Percentiles rank a stretch among this genome's conserved stretches.
These are phyloP conservation scores for Eutreptiella sp. DNA, from an alignment of 208 protist species.

Conservation along the genomic window DNA sequence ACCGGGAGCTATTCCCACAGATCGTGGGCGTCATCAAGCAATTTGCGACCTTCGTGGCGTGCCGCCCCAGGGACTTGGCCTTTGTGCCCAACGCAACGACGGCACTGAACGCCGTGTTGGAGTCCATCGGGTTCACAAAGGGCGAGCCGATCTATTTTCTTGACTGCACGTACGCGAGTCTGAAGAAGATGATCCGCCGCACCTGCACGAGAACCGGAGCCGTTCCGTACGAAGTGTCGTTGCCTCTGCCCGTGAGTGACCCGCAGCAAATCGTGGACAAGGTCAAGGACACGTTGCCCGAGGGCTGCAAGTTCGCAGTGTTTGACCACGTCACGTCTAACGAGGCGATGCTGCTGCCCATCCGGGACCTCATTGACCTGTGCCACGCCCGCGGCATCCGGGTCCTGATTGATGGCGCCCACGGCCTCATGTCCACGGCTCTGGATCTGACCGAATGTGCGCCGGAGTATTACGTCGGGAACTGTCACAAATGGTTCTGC, in stretches of 20 bases:
- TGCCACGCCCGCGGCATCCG: conserved; percentile 51
- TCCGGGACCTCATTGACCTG: conserved; percentile 65
- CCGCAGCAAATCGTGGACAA: conserved; percentile 57
- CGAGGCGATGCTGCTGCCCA: conserved; percentile 58
- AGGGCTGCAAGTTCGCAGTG: conserved; percentile 59
- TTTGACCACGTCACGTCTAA: conserved; percentile 79
- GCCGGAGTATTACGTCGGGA: conserved; percentile 56
- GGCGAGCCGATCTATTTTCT: conserved; percentile 67
- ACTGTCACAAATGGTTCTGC: conserved; percentile 83
- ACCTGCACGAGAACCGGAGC: conserved; percentile 62
- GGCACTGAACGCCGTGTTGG: conserved; percentile 71
- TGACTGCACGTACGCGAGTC: conserved; percentile 68
- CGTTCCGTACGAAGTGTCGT: conserved; percentile 50
- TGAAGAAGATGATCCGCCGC: conserved; percentile 80
- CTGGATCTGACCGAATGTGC: conserved; percentile 59
- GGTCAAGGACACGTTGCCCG: conserved; percentile 53
- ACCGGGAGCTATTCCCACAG: conserved; percentile 70
- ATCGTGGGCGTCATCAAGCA: conserved; percentile 64
- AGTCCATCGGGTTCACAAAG: conserved; percentile 42
- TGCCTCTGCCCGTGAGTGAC: conserved; percentile 56
- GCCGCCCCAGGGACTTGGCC: conserved; percentile 62
- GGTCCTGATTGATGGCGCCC: conserved; percentile 79
- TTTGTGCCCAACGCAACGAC: conserved; percentile 78
- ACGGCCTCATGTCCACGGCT: conserved; percentile 62
- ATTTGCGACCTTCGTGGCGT: conserved; percentile 59